Conservation (phyloP, 2,329 filamentous ascomycete species). For the Magnaporthiopsis incrustans region DNA sequence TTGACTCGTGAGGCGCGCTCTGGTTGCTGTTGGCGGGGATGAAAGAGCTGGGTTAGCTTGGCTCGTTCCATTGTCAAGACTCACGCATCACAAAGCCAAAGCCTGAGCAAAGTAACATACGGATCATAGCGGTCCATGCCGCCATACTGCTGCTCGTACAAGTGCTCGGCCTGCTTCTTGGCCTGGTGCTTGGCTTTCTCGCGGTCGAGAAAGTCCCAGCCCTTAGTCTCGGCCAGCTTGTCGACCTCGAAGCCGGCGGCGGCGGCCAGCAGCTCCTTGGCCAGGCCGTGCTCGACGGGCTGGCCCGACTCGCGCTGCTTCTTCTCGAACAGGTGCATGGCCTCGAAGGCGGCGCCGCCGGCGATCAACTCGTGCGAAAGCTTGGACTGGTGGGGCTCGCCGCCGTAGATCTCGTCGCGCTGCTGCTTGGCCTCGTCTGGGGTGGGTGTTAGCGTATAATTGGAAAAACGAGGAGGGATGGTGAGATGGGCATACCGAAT, state of each 20-base stretch:
- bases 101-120: conserved; percentile 26
- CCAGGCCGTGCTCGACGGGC: conserved; percentile 62
- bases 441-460: not conserved
- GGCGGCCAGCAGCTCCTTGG: conserved; percentile 69
- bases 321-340: conserved; percentile 74
- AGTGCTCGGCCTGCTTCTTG: conserved; percentile 45
- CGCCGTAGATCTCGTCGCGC: conserved; percentile 36
- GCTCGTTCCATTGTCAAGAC: not conserved
- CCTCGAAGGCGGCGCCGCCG: conserved; percentile 69
- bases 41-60: not conserved
- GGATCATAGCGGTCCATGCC: conserved; percentile 46
- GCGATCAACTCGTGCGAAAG: conserved; percentile 67
- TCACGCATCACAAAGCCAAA: too few relatives aligned
- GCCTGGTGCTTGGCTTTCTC: conserved; percentile 52
- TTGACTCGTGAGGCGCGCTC: conserved; percentile 6
- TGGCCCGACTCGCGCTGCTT: conserved; percentile 64
- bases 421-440: conserved; percentile 32
- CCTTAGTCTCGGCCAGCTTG: conserved; percentile 65
- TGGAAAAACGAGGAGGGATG: not conserved
- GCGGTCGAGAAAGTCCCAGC: conserved; percentile 50
- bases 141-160: conserved; percentile 58
- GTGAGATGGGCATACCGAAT: conserved; percentile 1
- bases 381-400: conserved; percentile 46
- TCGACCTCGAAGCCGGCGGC: conserved; percentile 69
- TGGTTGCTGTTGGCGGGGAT: conserved; percentile 3